Base-by-base conservation (phyloP, 2,329 filamentous ascomycete genomes). In the Microsporum audouinii region DNA sequence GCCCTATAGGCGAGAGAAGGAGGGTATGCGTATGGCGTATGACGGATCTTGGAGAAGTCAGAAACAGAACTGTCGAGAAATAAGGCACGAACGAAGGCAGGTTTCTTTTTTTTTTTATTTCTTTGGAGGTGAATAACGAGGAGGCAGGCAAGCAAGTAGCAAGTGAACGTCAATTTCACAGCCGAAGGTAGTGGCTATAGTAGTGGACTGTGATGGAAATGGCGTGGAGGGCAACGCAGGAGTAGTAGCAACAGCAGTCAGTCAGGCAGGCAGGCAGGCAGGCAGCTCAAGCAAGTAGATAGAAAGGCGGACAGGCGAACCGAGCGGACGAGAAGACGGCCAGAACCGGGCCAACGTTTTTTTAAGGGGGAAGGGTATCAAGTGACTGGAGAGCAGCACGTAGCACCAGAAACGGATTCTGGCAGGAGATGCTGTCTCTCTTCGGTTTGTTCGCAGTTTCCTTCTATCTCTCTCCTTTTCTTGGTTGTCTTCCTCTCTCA, bases 1-100 rank as follows among this genome's bases (percentile, higher is more conserved):
- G 60, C 60, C 60, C 51, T 58, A 39, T 38, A 56, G 23, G 31
- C 41, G 55, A 53, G 49, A 53, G n/a, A 53, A 33, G 39, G 31
- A 53, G 49, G 49, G 29, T 31, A 27, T 53, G 23, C 14, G 29
- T 33, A 34, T 33, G 12, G 49, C 12, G 31, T 43, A 34, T 33
- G 31, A 12, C 27, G 31, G 49, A 53, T 53, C 49, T 53, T 53
- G 49, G 47, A 53, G 31, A 53, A 53, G 49, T 53, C 49, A 53
- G 49, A 53, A 53, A 53, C 49, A 53, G 49, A 53, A 53, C 49
- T 53, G 49, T 34, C 49, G 49, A 53, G 27, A 53, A 53, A 29
- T n/a, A 53, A 53, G 49, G 49, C 29, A 53, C 49, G 49, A 53
- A 34, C 43, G 43, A 47, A 47, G 43, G 43, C 43, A 43, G 39